phyloP scores from a whole-genome alignment of 176 grass and related monocot species.

The Carex pumila region DNA sequence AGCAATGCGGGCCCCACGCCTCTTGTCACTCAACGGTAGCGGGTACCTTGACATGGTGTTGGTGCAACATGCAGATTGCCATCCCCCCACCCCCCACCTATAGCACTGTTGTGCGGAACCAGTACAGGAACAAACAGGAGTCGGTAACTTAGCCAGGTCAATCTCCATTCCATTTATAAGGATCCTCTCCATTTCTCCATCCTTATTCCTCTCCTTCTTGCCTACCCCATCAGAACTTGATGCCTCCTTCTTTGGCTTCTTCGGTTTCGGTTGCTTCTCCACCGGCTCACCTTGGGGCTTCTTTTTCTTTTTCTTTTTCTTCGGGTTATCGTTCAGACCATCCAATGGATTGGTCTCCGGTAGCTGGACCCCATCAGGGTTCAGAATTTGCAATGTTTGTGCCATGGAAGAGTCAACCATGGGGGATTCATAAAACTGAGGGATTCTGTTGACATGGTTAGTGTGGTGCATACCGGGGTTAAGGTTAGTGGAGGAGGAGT shows the following conservation, averaged over 20 bases:
- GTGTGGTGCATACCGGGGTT: background rate
- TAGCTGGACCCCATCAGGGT: conserved; percentile 8
- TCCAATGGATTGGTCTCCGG: conserved; percentile 17
- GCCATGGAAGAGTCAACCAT: conserved; percentile 18
- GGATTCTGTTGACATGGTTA: conserved; percentile 24
- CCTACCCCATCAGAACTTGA: conserved; percentile 21
- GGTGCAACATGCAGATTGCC: conserved; percentile 52
- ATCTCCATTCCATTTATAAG: conserved; percentile 47
- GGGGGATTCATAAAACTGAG: conserved; percentile 4
- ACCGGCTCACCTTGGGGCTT: conserved; percentile 25
- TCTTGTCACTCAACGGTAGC: conserved; percentile 41
- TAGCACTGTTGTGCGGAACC: conserved; percentile 43
- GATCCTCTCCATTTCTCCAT: conserved; percentile 24
- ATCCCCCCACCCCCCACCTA: conserved; percentile 45
- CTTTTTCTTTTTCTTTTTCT: conserved; percentile 32
- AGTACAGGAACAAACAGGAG: conserved; percentile 48
- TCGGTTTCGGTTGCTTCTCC: conserved; percentile 30
- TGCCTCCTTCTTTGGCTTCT: conserved; percentile 42
- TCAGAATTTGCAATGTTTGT: conserved; percentile 18
- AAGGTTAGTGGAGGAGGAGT: background rate
- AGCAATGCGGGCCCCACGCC: conserved; percentile 42
- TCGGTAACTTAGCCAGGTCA: conserved; percentile 43
- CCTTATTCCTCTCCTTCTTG: conserved; percentile 29
- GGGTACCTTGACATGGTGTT: conserved; percentile 44
- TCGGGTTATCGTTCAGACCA: conserved; percentile 8